Evolutionary conservation across 2,329 filamentous ascomycete genomes (phyloP).

Genomic region (Xylaria sp.): DNA sequence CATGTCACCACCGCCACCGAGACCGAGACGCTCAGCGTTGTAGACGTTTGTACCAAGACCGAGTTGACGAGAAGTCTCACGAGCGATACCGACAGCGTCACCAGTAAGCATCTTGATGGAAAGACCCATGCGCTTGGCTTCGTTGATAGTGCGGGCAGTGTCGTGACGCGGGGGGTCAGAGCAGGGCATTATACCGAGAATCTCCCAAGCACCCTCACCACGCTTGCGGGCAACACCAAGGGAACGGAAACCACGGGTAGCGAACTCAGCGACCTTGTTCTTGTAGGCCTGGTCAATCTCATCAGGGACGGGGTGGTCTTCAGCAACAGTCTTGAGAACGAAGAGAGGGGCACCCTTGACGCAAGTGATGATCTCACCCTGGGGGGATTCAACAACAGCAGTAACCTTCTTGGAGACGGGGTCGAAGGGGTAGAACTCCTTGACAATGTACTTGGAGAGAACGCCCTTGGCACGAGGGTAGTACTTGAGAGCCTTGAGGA

Average conservation of each 20-base stretch:
- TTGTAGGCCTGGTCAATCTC: constrained; percentile 79
- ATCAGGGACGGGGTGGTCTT: constrained; percentile 73
- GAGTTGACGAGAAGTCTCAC: constrained; percentile 85
- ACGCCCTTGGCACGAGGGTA: constrained; percentile 79
- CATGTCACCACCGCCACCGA: constrained; percentile 87
- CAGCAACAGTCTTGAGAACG: constrained; percentile 80
- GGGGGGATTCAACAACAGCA: constrained; percentile 74
- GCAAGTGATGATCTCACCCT: constrained; percentile 79
- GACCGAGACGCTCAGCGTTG: constrained; percentile 86
- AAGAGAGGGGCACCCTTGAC: constrained; percentile 88
- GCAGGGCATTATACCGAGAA: constrained; percentile 92
- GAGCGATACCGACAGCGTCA: constrained; percentile 87
- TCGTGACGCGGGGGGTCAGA: constrained; percentile 87
- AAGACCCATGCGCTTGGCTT: constrained; percentile 80
- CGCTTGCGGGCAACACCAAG: constrained; percentile 90
- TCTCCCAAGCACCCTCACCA: constrained; percentile 76
- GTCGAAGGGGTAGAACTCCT: constrained; percentile 84
- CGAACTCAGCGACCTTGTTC: constrained; percentile 88
- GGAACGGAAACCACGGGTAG: constrained; percentile 87
- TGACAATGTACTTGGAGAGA: constrained; percentile 76
- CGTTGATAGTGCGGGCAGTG: constrained; percentile 82
- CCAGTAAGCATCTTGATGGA: constrained; percentile 96
- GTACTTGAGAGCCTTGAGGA: constrained; percentile 76
- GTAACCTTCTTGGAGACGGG: constrained; percentile 91
- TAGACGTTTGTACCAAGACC: constrained; percentile 91